Evolutionary conservation across 306 rosid species (phyloP).

Genomic region (Prunus dulcis): DNA sequence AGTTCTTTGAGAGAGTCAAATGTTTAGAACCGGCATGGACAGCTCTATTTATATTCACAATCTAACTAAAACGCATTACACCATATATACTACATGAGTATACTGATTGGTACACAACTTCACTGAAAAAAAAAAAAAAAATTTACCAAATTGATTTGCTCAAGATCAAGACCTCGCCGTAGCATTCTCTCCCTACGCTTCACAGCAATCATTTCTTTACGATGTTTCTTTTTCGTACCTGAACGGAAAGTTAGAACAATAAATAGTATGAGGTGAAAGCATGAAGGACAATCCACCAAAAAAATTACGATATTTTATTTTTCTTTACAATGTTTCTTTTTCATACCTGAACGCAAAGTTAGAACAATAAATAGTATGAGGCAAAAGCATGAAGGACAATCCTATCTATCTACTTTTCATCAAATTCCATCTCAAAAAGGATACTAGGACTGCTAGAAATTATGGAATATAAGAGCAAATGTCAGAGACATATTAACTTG

Average conservation of each 20-base stretch:
- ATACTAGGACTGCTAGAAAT: not conserved
- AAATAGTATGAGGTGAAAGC: not conserved
- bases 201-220: constrained; percentile 61
- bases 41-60: not conserved
- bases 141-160: constrained; percentile 62
- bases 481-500: not conserved
- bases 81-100: not conserved
- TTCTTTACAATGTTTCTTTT: constrained; percentile 77
- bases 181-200: constrained; percentile 80
- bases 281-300: not conserved
- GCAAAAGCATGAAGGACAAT: not conserved
- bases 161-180: constrained; percentile 72
- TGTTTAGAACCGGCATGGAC: not conserved
- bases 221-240: constrained; percentile 83
- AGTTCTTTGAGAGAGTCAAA: not conserved
- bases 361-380: constrained; percentile 15
- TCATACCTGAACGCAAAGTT: constrained; percentile 52
- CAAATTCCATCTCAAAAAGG: not conserved
- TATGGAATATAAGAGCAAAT: not conserved
- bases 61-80: not conserved
- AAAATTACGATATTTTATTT: not conserved
- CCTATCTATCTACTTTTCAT: not conserved
- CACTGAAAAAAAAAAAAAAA: constrained; percentile 4
- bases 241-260: constrained; percentile 22
- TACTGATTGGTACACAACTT: not conserved